Evolutionary conservation across 352 stramenopile species (phyloP), one percentile per base, ranked within the genome.

Genomic region (Globisporangium orthogonon): DNA sequence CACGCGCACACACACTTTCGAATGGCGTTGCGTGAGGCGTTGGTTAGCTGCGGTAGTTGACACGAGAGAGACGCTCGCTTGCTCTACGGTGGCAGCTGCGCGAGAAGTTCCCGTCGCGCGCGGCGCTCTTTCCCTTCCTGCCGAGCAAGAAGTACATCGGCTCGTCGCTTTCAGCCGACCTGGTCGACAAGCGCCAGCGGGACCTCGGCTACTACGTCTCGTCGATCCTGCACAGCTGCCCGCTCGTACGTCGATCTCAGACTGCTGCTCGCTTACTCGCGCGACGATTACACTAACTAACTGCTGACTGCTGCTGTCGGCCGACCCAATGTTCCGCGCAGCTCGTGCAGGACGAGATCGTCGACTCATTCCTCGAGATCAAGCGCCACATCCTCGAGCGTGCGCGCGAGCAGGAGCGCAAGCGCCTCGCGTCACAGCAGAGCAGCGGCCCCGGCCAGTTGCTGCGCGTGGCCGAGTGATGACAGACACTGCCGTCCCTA

Each of bases 71-170:
- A 23, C 23, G 23, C 23, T 23, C 23, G 23, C 23, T 23, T 23
- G 23, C 23, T 23, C 23, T 23, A 23, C 23, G 23, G 23, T 23
- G 23, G 23, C 40, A 94, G 84, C 65, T 94, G 28, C 82, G 84
- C 10, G 84, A 94, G 52, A 94, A 94, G 63, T 91, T 92, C 56
- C 82, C 82, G 58, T 87, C 82, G 14, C 78, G 81, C 30, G 82
- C 75, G 35, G 61, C 69, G 14, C 66, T 87, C 65, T 92, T 94
- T 50, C 84, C 82, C 28, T 80, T 76, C 54, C 65, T 94, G 29
- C 84, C 84, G 28, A 92, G 84, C 69, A 94, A 94, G 58, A 94
- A 92, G 55, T 89, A 91, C 56, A 89, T 94, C 45, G 84, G 84
- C 14, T 92, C 84, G 43, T 94, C 84, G 49, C 65, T 94, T 10